phyloP scores from a whole-genome alignment of 176 grass and related monocot genomes.

The Tillandsia leiboldiana region DNA sequence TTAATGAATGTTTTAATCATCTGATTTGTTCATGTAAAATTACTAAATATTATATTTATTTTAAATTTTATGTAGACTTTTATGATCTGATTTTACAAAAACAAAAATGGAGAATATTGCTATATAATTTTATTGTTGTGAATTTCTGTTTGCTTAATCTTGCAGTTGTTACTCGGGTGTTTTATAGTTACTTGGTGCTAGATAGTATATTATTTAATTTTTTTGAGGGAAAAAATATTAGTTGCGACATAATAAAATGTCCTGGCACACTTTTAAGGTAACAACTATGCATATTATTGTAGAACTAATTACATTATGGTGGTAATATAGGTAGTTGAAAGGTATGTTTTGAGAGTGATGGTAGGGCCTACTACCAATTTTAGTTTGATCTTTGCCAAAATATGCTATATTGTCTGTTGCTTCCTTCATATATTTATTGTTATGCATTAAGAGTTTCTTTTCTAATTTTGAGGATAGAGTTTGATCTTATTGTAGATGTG shows the following conservation, averaged over 20 bases:
- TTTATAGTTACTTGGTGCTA: too few species aligned
- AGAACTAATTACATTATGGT: not conserved
- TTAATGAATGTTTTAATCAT: too few species aligned
- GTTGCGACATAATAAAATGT: not conserved
- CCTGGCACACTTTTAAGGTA: not conserved
- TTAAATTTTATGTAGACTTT: too few species aligned
- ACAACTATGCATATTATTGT: not conserved
- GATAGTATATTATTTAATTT: not conserved
- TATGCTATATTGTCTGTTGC: not conserved
- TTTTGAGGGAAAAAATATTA: not conserved
- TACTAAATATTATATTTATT: too few species aligned
- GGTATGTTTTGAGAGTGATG: not conserved
- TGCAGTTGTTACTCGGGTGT: too few species aligned
- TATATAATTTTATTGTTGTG: too few species aligned
- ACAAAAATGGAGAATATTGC: too few species aligned
- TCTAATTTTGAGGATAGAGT: not conserved
- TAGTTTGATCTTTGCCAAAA: not conserved
- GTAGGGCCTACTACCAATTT: not conserved
- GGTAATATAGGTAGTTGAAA: slow-evolving; percentile 3
- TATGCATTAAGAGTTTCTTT: too few species aligned
- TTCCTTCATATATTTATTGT: too few species aligned
- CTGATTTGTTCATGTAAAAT: too few species aligned
- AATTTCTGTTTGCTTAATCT: too few species aligned
- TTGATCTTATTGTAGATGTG: not conserved
- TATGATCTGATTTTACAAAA: too few species aligned